phyloP scores from a whole-genome alignment of 2,329 filamentous ascomycete species.

The Cylindrodendrum hubeiense region DNA sequence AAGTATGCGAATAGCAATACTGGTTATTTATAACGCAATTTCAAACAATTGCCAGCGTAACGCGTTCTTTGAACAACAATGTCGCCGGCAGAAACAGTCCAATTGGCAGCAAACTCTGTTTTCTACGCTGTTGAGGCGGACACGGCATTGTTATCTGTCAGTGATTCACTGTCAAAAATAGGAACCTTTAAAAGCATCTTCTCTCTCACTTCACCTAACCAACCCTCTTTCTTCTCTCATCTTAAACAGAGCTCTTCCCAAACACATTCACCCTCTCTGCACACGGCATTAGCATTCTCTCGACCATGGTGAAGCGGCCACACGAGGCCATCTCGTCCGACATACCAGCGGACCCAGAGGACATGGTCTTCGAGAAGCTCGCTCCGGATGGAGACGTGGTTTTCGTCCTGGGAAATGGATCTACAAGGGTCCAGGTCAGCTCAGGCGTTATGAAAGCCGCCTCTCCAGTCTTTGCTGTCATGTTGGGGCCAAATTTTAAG shows the following conservation, averaged over 20 bases:
- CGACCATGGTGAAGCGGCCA: not conserved
- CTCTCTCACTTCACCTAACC: not conserved
- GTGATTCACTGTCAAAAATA: too few relatives aligned
- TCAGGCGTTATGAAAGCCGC: constrained; percentile 17
- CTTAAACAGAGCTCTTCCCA: not conserved
- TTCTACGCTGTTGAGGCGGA: too few relatives aligned
- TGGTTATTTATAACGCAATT: not conserved
- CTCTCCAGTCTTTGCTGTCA: constrained; percentile 26
- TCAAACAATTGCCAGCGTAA: not conserved
- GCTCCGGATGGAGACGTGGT: constrained; percentile 20
- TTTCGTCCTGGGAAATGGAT: constrained; percentile 9
- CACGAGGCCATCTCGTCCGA: not conserved
- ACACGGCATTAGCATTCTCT: not conserved
- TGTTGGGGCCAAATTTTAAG: constrained; percentile 26
- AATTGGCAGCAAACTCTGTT: not conserved
- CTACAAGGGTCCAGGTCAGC: constrained; percentile 12
- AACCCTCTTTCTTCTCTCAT: not conserved
- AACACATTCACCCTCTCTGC: not conserved
- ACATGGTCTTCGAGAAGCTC: not conserved
- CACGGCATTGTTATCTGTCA: too few relatives aligned
- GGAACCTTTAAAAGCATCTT: too few relatives aligned
- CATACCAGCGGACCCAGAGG: not conserved
- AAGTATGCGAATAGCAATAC: too few relatives aligned
- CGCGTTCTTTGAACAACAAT: too few relatives aligned
- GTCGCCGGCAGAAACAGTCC: too few relatives aligned